These are phyloP conservation scores for Heliamphora exappendiculata DNA, from an alignment of 148 eudicot species.

Conservation along the genomic window DNA sequence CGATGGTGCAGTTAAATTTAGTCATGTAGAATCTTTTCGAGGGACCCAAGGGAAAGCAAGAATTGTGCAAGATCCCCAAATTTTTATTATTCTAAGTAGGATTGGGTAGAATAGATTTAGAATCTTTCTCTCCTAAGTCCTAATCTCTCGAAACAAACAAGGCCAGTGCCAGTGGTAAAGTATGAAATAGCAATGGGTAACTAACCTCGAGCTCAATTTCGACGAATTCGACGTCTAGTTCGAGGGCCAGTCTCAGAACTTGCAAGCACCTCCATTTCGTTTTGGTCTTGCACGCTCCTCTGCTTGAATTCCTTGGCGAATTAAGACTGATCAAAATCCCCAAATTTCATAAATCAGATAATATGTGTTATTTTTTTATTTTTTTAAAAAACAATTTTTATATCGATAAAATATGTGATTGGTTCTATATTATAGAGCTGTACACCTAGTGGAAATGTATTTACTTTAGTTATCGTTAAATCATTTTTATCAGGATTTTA, in stretches of 20 bases:
- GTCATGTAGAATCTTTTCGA: background rate
- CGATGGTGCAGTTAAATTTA: background rate
- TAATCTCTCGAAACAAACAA: no score
- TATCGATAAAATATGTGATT: no score
- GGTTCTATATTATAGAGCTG: no score
- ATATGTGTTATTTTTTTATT: background rate
- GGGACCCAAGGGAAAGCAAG: background rate
- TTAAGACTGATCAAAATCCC: conserved; percentile 4
- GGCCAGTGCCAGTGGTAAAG: no score
- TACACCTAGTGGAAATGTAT: no score
- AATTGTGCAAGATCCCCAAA: no score
- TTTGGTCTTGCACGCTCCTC: conserved; percentile 5
- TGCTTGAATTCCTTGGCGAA: background rate
- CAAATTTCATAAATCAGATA: background rate
- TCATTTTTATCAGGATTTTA: no score
- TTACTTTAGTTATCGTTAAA: no score
- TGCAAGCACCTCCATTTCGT: conserved; percentile 15
- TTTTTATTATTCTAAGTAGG: no score
- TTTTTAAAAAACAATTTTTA: no score
- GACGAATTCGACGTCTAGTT: conserved; percentile 46
- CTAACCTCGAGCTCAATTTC: conserved; percentile 51
- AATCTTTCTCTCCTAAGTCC: no score
- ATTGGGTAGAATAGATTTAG: no score
- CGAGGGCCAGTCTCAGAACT: conserved; percentile 34
- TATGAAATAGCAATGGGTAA: background rate